Percentiles rank a stretch among this genome's conserved stretches.
These are phyloP conservation scores for Thelonectria blattea DNA, from an alignment of 2,329 filamentous ascomycete species.

Conservation along the genomic window DNA sequence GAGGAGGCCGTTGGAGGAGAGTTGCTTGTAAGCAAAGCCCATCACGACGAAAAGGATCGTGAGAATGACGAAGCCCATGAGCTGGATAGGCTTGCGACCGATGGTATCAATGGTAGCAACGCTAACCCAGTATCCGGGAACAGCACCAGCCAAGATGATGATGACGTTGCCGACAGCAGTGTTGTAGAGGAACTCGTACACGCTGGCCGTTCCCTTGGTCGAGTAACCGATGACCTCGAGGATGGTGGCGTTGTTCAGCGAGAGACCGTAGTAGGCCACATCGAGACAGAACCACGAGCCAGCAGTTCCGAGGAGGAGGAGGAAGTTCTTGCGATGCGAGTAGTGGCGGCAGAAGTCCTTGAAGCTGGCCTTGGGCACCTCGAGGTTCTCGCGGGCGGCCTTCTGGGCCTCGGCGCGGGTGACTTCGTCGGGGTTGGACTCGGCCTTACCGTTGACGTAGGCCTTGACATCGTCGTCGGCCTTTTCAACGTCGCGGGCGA, in stretches of 20 bases:
- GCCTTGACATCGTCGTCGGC: conserved; percentile 74
- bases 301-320: conserved; percentile 77
- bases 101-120: conserved; percentile 75
- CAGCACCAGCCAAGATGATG: conserved; percentile 77
- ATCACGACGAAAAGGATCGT: conserved; percentile 67
- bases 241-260: conserved; percentile 78
- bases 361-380: conserved; percentile 74
- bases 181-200: conserved; percentile 75
- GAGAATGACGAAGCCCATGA: conserved; percentile 66
- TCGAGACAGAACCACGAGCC: conserved; percentile 83
- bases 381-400: conserved; percentile 59
- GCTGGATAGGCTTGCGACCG: conserved; percentile 79
- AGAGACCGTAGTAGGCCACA: conserved; percentile 69
- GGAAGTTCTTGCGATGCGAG: conserved; percentile 71
- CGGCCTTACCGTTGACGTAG: conserved; percentile 70
- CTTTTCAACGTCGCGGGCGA: conserved; percentile 76
- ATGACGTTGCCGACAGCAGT: conserved; percentile 81
- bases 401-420: conserved; percentile 64
- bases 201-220: conserved; percentile 50
- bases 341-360: conserved; percentile 76
- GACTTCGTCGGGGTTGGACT: conserved; percentile 71
- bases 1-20: conserved; percentile 59
- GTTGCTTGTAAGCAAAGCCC: conserved; percentile 65
- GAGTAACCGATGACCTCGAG: conserved; percentile 75
- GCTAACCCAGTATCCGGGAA: conserved; percentile 83